Conservation (phyloP, 305 asterid genomes). For the Fraxinus latifolia region DNA sequence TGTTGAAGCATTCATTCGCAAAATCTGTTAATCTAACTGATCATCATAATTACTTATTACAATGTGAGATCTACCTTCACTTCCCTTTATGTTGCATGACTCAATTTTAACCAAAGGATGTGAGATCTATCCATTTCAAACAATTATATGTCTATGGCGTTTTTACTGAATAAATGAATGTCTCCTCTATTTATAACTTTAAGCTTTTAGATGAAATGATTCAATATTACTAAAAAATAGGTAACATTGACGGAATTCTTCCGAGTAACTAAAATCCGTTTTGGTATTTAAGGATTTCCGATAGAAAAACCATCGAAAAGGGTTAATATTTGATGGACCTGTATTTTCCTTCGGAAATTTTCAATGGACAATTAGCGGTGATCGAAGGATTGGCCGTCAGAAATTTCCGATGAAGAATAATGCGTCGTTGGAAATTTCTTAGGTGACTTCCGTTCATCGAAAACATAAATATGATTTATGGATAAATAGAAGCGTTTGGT, state of each 20-base stretch:
- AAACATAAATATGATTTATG: background rate
- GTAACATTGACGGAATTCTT: background rate
- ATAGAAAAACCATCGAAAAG: background rate
- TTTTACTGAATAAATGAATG: background rate
- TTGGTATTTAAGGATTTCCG: background rate
- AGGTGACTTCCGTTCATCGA: background rate
- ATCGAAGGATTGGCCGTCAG: background rate
- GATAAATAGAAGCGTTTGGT: background rate
- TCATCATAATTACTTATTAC: background rate
- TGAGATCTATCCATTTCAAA: background rate
- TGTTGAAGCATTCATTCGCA: background rate
- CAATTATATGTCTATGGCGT: background rate
- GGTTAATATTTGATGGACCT: background rate
- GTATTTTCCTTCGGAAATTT: background rate
- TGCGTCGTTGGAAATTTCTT: background rate
- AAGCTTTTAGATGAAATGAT: background rate
- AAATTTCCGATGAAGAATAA: background rate
- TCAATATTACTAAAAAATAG: background rate
- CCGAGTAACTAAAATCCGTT: background rate
- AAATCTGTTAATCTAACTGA: background rate
- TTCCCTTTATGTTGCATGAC: background rate
- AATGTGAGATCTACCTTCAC: background rate
- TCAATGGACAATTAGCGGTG: background rate
- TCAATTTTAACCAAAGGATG: background rate
- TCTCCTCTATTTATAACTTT: background rate